Percentiles rank a stretch among this genome's conserved stretches.
Conservation (phyloP, 768 basidiomycete genomes). For the Termitomyces sp. region DNA sequence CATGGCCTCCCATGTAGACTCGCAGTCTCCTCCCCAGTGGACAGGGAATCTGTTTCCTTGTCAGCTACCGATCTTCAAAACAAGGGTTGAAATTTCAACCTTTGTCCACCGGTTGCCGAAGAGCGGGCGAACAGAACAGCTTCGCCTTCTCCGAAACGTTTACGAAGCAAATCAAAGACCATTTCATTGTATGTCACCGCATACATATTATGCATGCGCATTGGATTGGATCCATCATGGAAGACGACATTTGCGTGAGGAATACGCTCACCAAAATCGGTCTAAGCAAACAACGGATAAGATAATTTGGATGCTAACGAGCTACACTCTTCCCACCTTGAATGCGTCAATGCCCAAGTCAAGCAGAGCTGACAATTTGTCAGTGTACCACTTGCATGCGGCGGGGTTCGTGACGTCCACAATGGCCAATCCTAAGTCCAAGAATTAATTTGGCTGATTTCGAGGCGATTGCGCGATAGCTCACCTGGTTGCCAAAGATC, state of each 20-base stretch:
- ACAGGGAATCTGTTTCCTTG: constrained; percentile 26
- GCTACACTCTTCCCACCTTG: constrained; percentile 34
- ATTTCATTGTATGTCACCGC: constrained; percentile 64
- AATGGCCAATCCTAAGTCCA: constrained; percentile 37
- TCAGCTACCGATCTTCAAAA: neutral
- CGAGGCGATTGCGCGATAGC: neutral
- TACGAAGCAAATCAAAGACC: constrained; percentile 57
- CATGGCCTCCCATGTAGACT: constrained; percentile 76
- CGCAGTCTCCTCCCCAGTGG: constrained; percentile 75
- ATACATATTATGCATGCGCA: constrained; percentile 69
- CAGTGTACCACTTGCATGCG: constrained; percentile 50
- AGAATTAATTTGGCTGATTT: neutral
- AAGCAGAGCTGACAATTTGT: constrained; percentile 42
- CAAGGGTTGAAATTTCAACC: constrained; percentile 24
- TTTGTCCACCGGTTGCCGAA: constrained; percentile 64
- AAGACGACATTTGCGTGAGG: constrained; percentile 59
- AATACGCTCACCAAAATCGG: constrained; percentile 75
- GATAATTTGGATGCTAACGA: neutral
- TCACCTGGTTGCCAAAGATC: constrained; percentile 58
- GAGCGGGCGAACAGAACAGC: constrained; percentile 69
- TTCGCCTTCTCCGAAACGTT: constrained; percentile 54
- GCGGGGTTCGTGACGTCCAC: constrained; percentile 57
- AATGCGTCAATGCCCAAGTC: constrained; percentile 54
- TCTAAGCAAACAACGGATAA: constrained; percentile 28
- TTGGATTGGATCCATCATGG: constrained; percentile 64